phyloP scores from a whole-genome alignment of 768 basidiomycete genomes.

The Phaeotremella skinneri region DNA sequence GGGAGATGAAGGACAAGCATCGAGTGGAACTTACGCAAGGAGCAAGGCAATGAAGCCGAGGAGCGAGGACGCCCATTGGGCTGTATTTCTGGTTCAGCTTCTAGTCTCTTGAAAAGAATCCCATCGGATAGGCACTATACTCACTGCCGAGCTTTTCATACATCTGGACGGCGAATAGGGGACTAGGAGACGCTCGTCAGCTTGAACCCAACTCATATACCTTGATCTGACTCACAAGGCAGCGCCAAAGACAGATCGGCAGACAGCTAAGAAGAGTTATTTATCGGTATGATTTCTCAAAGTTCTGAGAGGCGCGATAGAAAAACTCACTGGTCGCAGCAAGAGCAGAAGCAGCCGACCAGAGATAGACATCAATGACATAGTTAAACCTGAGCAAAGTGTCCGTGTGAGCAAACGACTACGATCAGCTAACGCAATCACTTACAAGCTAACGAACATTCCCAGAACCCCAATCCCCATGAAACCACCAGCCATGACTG shows the following conservation, averaged over 20 bases:
- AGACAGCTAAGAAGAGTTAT: conserved; percentile 33
- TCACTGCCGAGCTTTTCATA: conserved; percentile 49
- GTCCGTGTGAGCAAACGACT: conserved; percentile 2
- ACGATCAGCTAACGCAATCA: background rate
- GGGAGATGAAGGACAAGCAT: background rate
- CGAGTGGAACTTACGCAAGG: conserved; percentile 29
- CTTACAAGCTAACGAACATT: conserved; percentile 49
- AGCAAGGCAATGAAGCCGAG: conserved; percentile 50
- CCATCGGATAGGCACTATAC: conserved; percentile 2
- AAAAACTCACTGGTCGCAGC: conserved; percentile 45
- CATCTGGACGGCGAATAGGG: conserved; percentile 53
- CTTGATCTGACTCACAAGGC: conserved; percentile 29
- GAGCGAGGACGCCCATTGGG: conserved; percentile 52
- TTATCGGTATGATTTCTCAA: background rate
- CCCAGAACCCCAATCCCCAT: conserved; percentile 46
- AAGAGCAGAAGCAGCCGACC: conserved; percentile 53
- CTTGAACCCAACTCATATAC: background rate
- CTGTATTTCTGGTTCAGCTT: background rate
- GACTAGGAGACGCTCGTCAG: conserved; percentile 13
- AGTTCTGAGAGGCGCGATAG: background rate
- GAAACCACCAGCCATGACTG: conserved; percentile 42
- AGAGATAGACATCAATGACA: conserved; percentile 54
- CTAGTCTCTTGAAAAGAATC: background rate
- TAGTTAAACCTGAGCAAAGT: conserved; percentile 39
- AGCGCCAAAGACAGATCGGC: conserved; percentile 47